phyloP scores from a whole-genome alignment of 2,329 filamentous ascomycete genomes.

The Didymosphaeria variabile region DNA sequence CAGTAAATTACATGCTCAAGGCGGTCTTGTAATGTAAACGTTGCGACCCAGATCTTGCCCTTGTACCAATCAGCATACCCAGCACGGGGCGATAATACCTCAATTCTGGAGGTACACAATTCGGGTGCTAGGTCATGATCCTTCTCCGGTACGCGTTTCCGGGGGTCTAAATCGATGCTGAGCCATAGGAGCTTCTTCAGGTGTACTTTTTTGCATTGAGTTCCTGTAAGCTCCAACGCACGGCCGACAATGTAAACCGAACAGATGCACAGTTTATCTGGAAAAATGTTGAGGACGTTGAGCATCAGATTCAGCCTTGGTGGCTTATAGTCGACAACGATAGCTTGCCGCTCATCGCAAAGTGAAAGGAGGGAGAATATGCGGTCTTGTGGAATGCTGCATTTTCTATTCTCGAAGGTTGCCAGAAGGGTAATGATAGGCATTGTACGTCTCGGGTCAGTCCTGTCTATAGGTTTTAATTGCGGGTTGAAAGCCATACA shows the following conservation, averaged over 20 bases:
- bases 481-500: neutral
- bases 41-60: too few relatives aligned
- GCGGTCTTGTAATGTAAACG: too few relatives aligned
- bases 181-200: too few relatives aligned
- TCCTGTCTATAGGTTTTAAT: neutral
- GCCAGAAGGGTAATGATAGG: neutral
- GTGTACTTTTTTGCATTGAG: too few relatives aligned
- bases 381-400: constrained; percentile 9
- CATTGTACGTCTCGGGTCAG: neutral
- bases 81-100: too few relatives aligned
- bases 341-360: neutral
- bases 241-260: constrained; percentile 7
- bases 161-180: too few relatives aligned
- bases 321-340: constrained; percentile 11
- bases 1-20: too few relatives aligned
- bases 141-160: too few relatives aligned
- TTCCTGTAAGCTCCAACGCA: too few relatives aligned
- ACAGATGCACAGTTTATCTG: neutral
- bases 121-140: too few relatives aligned
- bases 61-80: too few relatives aligned
- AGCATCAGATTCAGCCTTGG: neutral
- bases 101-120: too few relatives aligned
- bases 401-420: constrained; percentile 6
- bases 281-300: neutral
- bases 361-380: constrained; percentile 16